Evolutionary conservation across 2,329 filamentous ascomycete species (phyloP), one percentile per base, ranked within the genome.

Genomic region (Eurotiales sp.): DNA sequence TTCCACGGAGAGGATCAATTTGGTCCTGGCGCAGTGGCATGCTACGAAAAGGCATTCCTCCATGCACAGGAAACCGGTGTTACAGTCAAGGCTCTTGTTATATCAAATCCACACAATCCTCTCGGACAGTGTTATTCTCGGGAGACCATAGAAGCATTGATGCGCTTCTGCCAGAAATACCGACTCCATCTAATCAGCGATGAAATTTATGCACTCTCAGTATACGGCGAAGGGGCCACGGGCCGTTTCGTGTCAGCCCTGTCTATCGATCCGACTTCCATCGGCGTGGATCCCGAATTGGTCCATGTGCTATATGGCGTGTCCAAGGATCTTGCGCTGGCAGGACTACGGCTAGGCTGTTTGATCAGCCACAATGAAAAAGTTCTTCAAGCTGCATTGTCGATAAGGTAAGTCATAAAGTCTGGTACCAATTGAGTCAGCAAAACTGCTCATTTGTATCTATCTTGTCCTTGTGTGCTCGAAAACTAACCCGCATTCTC

Each of bases 1-100:
- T 74, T 71, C 21, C 54, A 60, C 4, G 53, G 53, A 2, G 58
- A 65, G 1, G 72, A 77, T 53, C 66, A 65, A 4, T 77, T 77
- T 10, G 59, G 72, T 3, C 19, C 64, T 2, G 55, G 21, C 58
- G 48, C 23, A 8, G 48, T 50, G 7, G 29, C 15, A 0, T 30
- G n/a, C 3, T 50, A 44, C 17, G 48, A 50, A 17, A 10, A 27
- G 14, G 6, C 11, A 14, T 45, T 39, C 8, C n/a, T 50, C 8
- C n/a, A 44, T 69, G 14, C 68, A 2, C 68, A 72, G 34, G 36
- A 57, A 2, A 48, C 55, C 1, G 73, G 73, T 0, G 60, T 68
- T 4, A 64, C 56, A 1, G 59, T 77, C 21, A 62, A 64, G 19
- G 73, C 70, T 1, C 42, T 78, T 17, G n/a, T n/a, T n/a, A n/a